Evolutionary conservation across 306 rosid species (phyloP).

Genomic region (Glycyrrhiza uralensis): DNA sequence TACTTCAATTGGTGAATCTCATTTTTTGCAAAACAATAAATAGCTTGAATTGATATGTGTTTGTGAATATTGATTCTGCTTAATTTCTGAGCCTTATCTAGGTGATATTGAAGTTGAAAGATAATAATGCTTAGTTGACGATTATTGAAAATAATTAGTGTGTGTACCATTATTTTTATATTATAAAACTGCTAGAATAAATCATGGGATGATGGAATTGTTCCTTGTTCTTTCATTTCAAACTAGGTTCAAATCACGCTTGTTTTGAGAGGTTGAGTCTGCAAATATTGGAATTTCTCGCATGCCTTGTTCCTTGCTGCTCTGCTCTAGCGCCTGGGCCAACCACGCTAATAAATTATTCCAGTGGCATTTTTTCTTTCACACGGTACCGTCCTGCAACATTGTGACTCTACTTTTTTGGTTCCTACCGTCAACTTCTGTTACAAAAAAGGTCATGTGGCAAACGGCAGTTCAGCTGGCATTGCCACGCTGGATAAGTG

Average conservation of each 20-base stretch:
- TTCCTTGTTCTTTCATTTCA: background rate
- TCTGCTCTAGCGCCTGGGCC: no score
- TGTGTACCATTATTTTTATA: background rate
- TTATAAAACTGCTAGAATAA: background rate
- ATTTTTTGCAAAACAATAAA: background rate
- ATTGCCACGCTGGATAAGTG: no score
- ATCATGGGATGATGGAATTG: background rate
- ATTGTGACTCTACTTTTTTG: no score
- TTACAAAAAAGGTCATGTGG: no score
- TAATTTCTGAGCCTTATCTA: background rate
- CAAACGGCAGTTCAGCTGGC: no score
- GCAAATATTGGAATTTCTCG: background rate
- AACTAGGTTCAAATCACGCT: background rate
- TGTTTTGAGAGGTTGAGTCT: background rate
- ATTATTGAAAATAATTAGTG: background rate
- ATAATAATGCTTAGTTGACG: background rate
- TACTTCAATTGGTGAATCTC: background rate
- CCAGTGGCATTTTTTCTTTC: background rate
- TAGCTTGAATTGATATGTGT: background rate
- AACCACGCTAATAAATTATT: background rate
- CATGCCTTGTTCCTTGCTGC: background rate
- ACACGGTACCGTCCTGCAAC: background rate
- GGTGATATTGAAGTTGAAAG: background rate
- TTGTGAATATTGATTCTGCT: background rate
- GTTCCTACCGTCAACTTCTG: no score